Evolutionary conservation across 805 yeast genomes (phyloP).

Genomic region (Yarrowia phangngaensis): DNA sequence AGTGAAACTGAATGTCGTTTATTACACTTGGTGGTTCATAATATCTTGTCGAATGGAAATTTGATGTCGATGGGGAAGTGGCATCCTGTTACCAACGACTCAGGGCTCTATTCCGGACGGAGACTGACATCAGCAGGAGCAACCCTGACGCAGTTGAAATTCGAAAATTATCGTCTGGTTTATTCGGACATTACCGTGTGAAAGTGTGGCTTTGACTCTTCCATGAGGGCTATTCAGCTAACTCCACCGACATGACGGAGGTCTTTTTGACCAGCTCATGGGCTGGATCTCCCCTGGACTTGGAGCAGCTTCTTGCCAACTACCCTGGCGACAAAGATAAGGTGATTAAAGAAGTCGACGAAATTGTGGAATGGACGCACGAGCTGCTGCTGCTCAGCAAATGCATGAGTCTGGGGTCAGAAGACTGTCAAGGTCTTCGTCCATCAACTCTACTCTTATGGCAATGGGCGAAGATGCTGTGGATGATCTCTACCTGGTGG

Average conservation of each 20-base stretch:
- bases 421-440: neutral
- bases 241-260: constrained; percentile 70
- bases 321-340: constrained; percentile 38
- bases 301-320: constrained; percentile 41
- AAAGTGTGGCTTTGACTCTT: too few relatives aligned
- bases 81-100: too few relatives aligned
- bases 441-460: constrained; percentile 3
- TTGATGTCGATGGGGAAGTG: too few relatives aligned
- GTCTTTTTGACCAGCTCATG: constrained; percentile 66
- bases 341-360: constrained; percentile 44
- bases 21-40: too few relatives aligned
- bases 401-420: constrained; percentile 4
- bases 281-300: constrained; percentile 63
- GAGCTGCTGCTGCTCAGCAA: constrained; percentile 6
- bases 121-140: too few relatives aligned
- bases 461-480: constrained; percentile 7
- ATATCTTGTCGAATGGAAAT: too few relatives aligned
- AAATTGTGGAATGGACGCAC: constrained; percentile 38
- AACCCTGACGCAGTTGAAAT: too few relatives aligned
- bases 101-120: too few relatives aligned
- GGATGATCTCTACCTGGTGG: constrained; percentile 18
- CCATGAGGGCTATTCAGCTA: too few relatives aligned
- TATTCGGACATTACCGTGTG: too few relatives aligned
- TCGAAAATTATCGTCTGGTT: too few relatives aligned
- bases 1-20: too few relatives aligned